phyloP scores from a whole-genome alignment of 306 rosid species.

The Cyclanthera cordifolia region DNA sequence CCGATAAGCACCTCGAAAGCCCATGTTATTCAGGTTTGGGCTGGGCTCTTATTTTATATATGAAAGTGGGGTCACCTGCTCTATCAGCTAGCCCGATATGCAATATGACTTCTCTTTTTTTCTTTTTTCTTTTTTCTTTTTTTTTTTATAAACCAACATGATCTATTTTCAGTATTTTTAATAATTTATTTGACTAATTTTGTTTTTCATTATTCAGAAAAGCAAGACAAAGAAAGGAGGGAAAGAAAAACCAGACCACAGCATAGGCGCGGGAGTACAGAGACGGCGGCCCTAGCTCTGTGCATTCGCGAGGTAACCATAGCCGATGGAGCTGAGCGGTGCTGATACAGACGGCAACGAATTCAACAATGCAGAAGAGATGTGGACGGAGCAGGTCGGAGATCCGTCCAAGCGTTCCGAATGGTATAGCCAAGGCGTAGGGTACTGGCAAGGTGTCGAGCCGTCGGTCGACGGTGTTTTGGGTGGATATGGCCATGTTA shows the following conservation, averaged over 20 bases:
- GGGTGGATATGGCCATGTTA: constrained; percentile 69
- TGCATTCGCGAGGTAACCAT: neutral
- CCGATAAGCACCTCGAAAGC: neutral
- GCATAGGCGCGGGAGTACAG: neutral
- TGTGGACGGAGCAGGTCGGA: constrained; percentile 83
- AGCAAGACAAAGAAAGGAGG: neutral
- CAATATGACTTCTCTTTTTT: no score
- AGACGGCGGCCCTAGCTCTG: neutral
- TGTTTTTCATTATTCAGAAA: neutral
- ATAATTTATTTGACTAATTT: neutral
- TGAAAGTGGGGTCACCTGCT: neutral
- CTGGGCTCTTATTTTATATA: neutral
- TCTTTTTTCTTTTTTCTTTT: neutral
- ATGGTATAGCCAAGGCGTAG: constrained; percentile 77
- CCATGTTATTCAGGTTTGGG: neutral
- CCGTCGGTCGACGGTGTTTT: constrained; percentile 82
- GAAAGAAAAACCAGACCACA: neutral
- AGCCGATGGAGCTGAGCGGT: constrained; percentile 51
- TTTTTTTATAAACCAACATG: no score
- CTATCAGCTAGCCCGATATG: neutral
- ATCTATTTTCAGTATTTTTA: neutral
- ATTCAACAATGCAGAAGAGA: constrained; percentile 56
- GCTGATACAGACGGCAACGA: constrained; percentile 60
- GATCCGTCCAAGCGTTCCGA: constrained; percentile 48
- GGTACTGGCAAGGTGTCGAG: constrained; percentile 87